Base-by-base conservation (phyloP, 768 basidiomycete species). In the Kwoniella newhampshirensis region DNA sequence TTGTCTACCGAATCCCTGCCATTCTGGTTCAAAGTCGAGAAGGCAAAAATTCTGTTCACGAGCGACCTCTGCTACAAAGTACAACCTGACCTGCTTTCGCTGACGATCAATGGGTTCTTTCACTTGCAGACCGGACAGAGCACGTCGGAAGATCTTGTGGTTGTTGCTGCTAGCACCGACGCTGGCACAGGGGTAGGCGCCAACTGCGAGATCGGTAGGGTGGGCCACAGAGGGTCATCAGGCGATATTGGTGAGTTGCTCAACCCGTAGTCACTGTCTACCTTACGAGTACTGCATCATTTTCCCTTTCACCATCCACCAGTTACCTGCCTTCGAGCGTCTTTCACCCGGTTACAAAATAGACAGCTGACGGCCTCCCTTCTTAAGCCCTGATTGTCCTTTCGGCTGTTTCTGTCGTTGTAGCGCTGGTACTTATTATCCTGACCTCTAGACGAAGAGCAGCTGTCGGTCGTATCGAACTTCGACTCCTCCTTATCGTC, bases 121-220 rank as follows among this genome's bases (percentile, higher is more conserved):
- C 4, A 27, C 23, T 40, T 6, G 45, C 45, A 62, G 43, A 64
- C 39, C 20, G 55, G 46, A 36, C 51, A 36, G 28, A 57, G 30
- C 54, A 53, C 64, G 73, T 58, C 64, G 80, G 71, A 71, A 57
- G 51, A 83, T 79, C 41, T 54, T 75, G 54, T 85, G 82, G 57
- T 74, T 78, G 23, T 64, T 4, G 41, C 52, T 4, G 73, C 82
- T 55, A 30, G 83, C 2, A 27, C 67, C 20, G 76, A 81, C 1
- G 88, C 89, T 1, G 89, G 89, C 1, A 83, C 91, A 26, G 93
- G 94, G 28, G 79, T 97, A 44, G 87, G 90, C 70, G 85, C 88
- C 2, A 75, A 76, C 36, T 98, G 93, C 75, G 87, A 86, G 52
- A 91, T 91, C 59, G 82, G 82, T 4, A 80, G 83, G 39, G 79